Evolutionary conservation across 2,329 filamentous ascomycete species (phyloP).

Genomic region (Hypomyces perniciosus): DNA sequence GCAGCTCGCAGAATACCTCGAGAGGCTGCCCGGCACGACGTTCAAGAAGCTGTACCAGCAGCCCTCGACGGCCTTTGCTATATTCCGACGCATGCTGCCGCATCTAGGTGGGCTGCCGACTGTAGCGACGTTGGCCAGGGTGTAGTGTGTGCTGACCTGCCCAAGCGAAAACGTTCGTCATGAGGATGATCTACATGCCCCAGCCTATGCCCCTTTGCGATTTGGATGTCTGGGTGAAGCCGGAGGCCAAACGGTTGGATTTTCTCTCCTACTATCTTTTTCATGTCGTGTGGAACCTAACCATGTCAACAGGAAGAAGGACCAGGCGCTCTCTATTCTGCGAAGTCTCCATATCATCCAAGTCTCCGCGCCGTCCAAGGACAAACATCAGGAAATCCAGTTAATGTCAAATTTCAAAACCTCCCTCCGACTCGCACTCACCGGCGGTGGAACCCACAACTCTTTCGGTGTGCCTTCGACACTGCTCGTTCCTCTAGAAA

Average conservation of each 20-base stretch:
- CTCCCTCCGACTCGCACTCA: conserved; percentile 79
- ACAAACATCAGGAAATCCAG: conserved; percentile 62
- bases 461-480: conserved; percentile 86
- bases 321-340: conserved; percentile 76
- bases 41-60: conserved; percentile 92
- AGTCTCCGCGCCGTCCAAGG: conserved; percentile 54
- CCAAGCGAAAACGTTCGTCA: conserved; percentile 87
- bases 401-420: conserved; percentile 77
- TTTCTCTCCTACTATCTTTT: background rate
- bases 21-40: conserved; percentile 81
- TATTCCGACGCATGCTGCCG: conserved; percentile 95
- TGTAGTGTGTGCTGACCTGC: background rate
- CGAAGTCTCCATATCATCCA: conserved; percentile 78
- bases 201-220: conserved; percentile 71
- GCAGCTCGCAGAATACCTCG: conserved; percentile 80
- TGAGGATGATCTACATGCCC: conserved; percentile 89
- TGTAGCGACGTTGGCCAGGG: background rate
- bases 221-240: conserved; percentile 79
- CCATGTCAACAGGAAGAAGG: conserved; percentile 56
- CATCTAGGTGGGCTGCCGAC: conserved; percentile 61
- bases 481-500: conserved; percentile 53
- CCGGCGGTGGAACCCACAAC: conserved; percentile 75
- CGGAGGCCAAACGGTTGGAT: conserved; percentile 43
- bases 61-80: conserved; percentile 88
- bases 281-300: background rate